phyloP scores from a whole-genome alignment of 768 basidiomycete species.

The Chalciporus piperatus region DNA sequence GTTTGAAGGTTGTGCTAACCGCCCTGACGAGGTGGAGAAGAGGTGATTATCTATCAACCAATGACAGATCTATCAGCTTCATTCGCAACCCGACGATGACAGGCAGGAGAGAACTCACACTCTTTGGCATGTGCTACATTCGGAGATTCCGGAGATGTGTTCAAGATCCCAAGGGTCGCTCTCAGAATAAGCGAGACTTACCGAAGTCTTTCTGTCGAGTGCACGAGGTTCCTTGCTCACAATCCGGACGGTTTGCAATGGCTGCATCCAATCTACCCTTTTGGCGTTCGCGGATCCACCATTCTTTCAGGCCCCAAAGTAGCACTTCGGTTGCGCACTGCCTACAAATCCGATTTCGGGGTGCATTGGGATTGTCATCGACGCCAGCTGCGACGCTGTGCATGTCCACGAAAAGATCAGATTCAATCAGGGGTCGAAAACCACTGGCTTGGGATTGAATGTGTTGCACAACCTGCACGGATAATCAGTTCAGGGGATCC shows the following conservation, averaged over 20 bases:
- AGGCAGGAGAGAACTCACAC: slow-evolving; percentile 52
- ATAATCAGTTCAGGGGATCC: slow-evolving; percentile 3
- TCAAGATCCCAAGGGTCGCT: background rate
- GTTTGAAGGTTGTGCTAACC: slow-evolving; percentile 2
- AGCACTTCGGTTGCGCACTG: slow-evolving; percentile 73
- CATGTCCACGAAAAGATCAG: slow-evolving; percentile 68
- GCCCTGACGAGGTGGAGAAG: slow-evolving; percentile 13
- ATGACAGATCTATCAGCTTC: slow-evolving; percentile 5
- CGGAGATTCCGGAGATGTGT: background rate
- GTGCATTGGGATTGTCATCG: slow-evolving; percentile 55
- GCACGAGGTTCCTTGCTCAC: slow-evolving; percentile 61
- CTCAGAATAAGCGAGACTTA: slow-evolving; percentile 32
- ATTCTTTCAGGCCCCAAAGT: slow-evolving; percentile 71
- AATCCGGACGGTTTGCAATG: slow-evolving; percentile 63
- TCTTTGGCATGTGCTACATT: slow-evolving; percentile 66
- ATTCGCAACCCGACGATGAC: background rate
- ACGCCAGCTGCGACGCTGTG: slow-evolving; percentile 54
- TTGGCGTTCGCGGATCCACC: slow-evolving; percentile 79
- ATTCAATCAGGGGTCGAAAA: slow-evolving; percentile 66
- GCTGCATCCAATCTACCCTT: slow-evolving; percentile 60
- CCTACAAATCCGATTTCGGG: slow-evolving; percentile 64
- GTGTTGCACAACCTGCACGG: slow-evolving; percentile 56
- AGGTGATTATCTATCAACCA: slow-evolving; percentile 40
- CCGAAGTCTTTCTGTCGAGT: slow-evolving; percentile 63
- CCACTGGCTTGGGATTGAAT: slow-evolving; percentile 58